Evolutionary conservation across 2,329 filamentous ascomycete species (phyloP).

Genomic region (Arachnomyces sp.): DNA sequence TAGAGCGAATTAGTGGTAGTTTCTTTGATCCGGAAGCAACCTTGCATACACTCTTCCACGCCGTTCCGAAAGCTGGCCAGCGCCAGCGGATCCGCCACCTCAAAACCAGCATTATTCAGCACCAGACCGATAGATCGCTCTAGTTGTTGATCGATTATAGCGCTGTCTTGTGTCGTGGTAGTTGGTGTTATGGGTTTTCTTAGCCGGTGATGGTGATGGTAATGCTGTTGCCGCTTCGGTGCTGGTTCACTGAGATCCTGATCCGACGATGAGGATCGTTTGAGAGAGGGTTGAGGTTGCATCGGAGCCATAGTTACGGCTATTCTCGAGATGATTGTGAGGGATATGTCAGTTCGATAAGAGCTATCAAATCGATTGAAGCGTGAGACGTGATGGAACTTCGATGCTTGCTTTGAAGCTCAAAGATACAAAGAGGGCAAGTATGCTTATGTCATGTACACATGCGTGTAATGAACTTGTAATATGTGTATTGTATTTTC

Average conservation of each 20-base stretch:
- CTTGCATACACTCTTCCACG: conserved; percentile 51
- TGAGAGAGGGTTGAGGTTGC: conserved; percentile 19
- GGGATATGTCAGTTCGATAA: too few species aligned
- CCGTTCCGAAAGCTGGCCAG: conserved; percentile 49
- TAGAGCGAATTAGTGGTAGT: conserved; percentile 18
- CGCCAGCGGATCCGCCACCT: conserved; percentile 47
- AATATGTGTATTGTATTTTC: too few species aligned
- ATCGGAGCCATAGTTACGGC: neutral
- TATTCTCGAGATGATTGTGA: neutral
- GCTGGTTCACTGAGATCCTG: conserved; percentile 13
- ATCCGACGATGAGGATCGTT: conserved; percentile 25
- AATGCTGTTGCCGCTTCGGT: conserved; percentile 30
- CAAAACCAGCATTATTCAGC: conserved; percentile 48
- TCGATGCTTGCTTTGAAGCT: too few species aligned
- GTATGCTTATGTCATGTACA: too few species aligned
- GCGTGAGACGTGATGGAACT: too few species aligned
- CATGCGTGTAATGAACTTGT: too few species aligned
- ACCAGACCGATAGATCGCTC: conserved; percentile 48
- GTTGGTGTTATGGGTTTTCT: conserved; percentile 29
- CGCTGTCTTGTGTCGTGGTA: conserved; percentile 42
- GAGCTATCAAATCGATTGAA: too few species aligned
- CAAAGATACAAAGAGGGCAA: too few species aligned
- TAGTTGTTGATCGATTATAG: conserved; percentile 48
- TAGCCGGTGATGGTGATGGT: conserved; percentile 37
- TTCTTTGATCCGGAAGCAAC: conserved; percentile 15